Base-by-base conservation (phyloP, 768 basidiomycete genomes). In the Chalciporus piperatus region DNA sequence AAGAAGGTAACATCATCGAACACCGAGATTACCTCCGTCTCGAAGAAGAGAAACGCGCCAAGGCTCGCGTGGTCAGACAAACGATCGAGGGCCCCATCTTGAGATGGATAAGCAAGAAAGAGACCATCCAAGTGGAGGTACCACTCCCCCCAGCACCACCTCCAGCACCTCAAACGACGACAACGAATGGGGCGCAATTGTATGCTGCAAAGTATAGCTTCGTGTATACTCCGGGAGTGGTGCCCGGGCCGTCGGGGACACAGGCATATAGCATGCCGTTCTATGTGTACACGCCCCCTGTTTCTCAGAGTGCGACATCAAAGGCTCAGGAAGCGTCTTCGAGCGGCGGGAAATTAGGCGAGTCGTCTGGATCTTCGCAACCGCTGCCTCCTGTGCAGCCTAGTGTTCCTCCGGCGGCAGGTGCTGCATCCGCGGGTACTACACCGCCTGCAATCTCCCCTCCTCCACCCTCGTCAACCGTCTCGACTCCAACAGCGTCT, bases 11-110 rank as follows among this genome's bases (percentile, higher is more conserved):
- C 64, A 82, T 85, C 19, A 75, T 76, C 6, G 84, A 90, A 42
- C 89, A 94, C 56, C 75, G 80, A 32, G 81, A 92, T 58, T 94
- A 93, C 62, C 80, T 94, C 25, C 79, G 76, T 45, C 69, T 82
- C 2, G 92, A 95, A 59, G 91, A 90, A 61, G 89, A 91, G 69
- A 91, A 89, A 58, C 81, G 90, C 8, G 83, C 80, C 61, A 81
- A 81, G 28, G 75, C 74, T 16, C 71, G 74, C 12, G 83, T 84
- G 22, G 80, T 85, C 25, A 82, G 86, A 40, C 72, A 77, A n/a
- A 65, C 73, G 11, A 74, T 85, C 8, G 72, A 82, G 23, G 90
- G 87, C 0, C 87, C 88, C 3, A 66, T 88, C 23, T 50, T 93
- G 30, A 76, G 88, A 43, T 90, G 84, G 84, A 65, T 89, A 22